Percentiles rank a stretch among this genome's conserved stretches.
These are phyloP conservation scores for Calonectria pauciramosa DNA, from an alignment of 2,329 filamentous ascomycete species.

Conservation along the genomic window DNA sequence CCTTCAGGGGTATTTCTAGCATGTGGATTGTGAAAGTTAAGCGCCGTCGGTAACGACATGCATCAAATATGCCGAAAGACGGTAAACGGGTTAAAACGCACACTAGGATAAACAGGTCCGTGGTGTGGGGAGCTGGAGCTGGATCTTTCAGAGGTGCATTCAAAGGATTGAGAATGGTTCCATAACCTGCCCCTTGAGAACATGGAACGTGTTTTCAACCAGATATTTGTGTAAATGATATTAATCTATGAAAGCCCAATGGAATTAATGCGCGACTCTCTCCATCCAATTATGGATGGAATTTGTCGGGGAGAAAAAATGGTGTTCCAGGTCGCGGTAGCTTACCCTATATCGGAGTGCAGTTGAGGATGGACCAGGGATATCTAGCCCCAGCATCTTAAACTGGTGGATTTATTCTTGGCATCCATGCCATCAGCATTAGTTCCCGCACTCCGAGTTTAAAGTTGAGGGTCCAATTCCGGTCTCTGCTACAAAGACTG, in stretches of 20 bases:
- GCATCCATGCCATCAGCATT: not conserved
- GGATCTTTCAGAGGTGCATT: not conserved
- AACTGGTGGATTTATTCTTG: not conserved
- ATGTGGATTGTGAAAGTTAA: not conserved
- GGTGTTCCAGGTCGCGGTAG: not conserved
- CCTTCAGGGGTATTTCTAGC: not conserved
- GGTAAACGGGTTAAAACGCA: not conserved
- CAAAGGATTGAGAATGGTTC: not conserved
- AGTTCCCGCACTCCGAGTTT: not conserved
- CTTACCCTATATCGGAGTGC: not conserved
- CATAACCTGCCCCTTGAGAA: too few relatives aligned
- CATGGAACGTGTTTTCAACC: too few relatives aligned
- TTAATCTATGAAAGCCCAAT: too few relatives aligned
- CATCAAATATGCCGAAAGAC: not conserved
- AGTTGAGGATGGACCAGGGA: not conserved
- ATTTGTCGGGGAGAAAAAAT: too few relatives aligned
- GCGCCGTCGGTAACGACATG: not conserved
- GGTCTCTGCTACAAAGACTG: not conserved
- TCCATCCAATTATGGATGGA: too few relatives aligned
- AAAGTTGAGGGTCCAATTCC: not conserved
- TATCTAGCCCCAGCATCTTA: not conserved
- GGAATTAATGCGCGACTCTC: too few relatives aligned
- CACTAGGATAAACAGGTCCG: not conserved
- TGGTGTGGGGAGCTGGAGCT: not conserved
- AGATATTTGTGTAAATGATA: too few relatives aligned